Evolutionary conservation across 23 red algal genomes (phyloP), one percentile per base, ranked within the genome.

Genomic region (Agarophyton chilense): DNA sequence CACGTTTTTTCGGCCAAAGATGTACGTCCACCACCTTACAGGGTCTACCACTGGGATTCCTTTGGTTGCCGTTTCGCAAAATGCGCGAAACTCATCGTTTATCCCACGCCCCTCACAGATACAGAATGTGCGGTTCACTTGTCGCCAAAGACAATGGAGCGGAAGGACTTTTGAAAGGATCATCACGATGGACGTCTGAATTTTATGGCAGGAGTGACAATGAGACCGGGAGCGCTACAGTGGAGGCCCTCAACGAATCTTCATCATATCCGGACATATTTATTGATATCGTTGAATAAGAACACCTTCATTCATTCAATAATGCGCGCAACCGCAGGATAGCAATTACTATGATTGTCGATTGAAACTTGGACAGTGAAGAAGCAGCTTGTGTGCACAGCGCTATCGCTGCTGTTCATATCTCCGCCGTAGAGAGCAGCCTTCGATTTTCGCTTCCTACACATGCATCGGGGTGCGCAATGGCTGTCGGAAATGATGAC

Each of bases 181-280:
- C 50, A 28, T 63, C 70, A 6, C 36, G 29, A 26, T 89, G 85
- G 85, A 74, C 51, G 4, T 91, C 76, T 32, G 49, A 45, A 46
- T 91, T 91, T 72, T 91, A 76, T 44, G 74, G 60, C 12, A 42
- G 88, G 28, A 56, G 56, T 58, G 88, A 91, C 32, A 82, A 82
- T 42, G 60, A 76, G 28, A 44, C 35, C 10, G 42, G 60, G 54
- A 28, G 26, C 55, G 17, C 36, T 5, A 13, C 33, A 46, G 8
- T 43, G 3, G 61, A 49, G 10, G 52, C 10, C 22, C 58, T 40
- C 61, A 82, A 42, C 4, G 65, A 67, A 38, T 38, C 74, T 22
- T 26, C 67, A 21, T 47, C 38, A 8, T 72, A 87, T 19, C 85
- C 85, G 0, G 45, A 89, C 13, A n/a, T 89, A 4, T 67, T 39